Base-by-base conservation (phyloP, 177 flowering plant species). In the Tripterygium wilfordii region DNA sequence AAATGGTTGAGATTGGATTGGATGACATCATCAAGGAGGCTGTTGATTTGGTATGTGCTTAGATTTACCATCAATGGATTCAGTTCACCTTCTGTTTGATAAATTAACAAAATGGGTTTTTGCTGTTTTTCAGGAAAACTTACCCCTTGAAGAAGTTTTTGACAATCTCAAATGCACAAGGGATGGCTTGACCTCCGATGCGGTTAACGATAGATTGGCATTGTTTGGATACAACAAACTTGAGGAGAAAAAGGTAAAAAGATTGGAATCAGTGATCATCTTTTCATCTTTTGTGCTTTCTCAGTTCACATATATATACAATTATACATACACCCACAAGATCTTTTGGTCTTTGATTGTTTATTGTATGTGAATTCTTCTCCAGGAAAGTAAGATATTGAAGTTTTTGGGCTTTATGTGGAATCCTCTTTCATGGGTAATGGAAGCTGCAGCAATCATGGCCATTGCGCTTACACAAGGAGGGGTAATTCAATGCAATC, bases 331-430 rank as follows among this genome's bases (percentile, higher is more conserved):
- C 20, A 51, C 16, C 16, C n/a, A n/a, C n/a, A n/a, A n/a, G 5
- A 2, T 26, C 26, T 52, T 10, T 30, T 24, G 15, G 8, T 0
- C 16, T 33, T 21, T 45, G 46, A 18, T 13, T 7, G 19, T 22
- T 8, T 25, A 22, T 20, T 29, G 7, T 47, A 13, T 26, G n/a
- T 17, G 14, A 4, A n/a, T 37, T 19, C 13, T 32, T 19, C 20
- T 13, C 25, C 53, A 81, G 92, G 92, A 82, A 64, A 80, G 71
- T 43, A 85, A 85, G 54, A 17, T 85, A 29, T 54, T 85, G 27
- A 85, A 85, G 62, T 85, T 82, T 46, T 64, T 85, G 65, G 87
- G 89, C 0, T 85, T 82, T 55, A 82, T 85, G 89, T 82, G 94
- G 89, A 85, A 85, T 57, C 94, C 94, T 57, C 52, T 84, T 10